These are phyloP conservation scores for Penicillium sp. DNA, from an alignment of 2,329 filamentous ascomycete genomes.

Conservation along the genomic window DNA sequence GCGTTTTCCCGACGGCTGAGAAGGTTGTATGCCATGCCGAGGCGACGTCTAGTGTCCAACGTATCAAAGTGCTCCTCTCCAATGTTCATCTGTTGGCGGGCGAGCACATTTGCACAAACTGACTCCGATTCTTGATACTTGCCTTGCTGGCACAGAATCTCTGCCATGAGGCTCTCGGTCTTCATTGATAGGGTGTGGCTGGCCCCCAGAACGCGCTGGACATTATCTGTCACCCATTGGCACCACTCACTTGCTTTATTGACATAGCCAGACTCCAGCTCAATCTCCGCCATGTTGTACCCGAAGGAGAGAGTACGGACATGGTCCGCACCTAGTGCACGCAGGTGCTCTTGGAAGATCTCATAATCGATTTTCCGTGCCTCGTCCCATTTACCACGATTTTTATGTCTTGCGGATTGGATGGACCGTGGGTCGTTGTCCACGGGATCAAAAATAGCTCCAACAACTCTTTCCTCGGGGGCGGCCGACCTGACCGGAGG, in stretches of 20 bases:
- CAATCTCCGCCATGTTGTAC: constrained; percentile 30
- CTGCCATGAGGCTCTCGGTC: constrained; percentile 29
- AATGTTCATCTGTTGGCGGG: constrained; percentile 33
- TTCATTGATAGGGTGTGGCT: constrained; percentile 29
- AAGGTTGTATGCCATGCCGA: constrained; percentile 23
- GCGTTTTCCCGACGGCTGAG: constrained; percentile 25
- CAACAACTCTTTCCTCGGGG: constrained; percentile 13
- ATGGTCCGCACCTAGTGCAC: constrained; percentile 29
- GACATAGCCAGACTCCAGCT: constrained; percentile 23
- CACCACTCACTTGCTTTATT: constrained; percentile 30
- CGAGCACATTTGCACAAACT: constrained; percentile 31
- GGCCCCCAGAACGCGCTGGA: constrained; percentile 25
- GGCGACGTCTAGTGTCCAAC: constrained; percentile 28
- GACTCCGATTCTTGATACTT: constrained; percentile 30
- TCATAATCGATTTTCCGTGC: constrained; percentile 29
- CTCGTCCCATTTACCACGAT: constrained; percentile 28
- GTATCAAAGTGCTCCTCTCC: constrained; percentile 33
- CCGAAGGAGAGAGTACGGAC: constrained; percentile 27
- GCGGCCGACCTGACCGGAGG: constrained; percentile 11
- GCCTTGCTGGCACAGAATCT: constrained; percentile 26
- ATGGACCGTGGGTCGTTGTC: constrained; percentile 31
- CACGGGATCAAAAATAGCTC: constrained; percentile 17
- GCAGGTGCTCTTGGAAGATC: constrained; percentile 31
- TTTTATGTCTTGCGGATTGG: constrained; percentile 27
- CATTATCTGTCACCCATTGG: constrained; percentile 30